A percentile compares a stretch with the other conserved stretches of the same genome.
phyloP scores from a whole-genome alignment of 2,329 filamentous ascomycete species.

The Pezicula neosporulosa region DNA sequence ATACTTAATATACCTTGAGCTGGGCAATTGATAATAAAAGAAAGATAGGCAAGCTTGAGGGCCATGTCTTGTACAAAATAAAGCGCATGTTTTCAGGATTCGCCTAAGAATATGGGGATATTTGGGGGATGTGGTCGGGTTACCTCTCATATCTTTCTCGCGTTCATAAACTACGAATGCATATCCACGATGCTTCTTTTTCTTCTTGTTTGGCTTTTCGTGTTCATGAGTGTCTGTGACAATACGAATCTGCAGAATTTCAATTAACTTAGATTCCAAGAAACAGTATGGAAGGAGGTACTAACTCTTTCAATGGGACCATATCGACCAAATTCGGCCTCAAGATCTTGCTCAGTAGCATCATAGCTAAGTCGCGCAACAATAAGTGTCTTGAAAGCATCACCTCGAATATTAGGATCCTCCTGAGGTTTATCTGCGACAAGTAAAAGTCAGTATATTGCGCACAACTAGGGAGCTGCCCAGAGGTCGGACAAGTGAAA shows the following conservation, averaged over 20 bases:
- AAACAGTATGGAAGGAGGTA: background rate
- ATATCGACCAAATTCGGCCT: conserved; percentile 89
- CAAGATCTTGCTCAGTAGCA: conserved; percentile 82
- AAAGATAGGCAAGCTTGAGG: conserved; percentile 34
- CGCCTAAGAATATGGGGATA: conserved; percentile 27
- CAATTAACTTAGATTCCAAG: background rate
- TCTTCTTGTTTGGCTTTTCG: conserved; percentile 71
- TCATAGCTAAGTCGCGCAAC: conserved; percentile 89
- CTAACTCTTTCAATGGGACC: conserved; percentile 89
- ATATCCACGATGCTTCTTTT: conserved; percentile 83
- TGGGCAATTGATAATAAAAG: conserved; percentile 21
- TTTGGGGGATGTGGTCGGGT: conserved; percentile 43
- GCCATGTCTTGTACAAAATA: conserved; percentile 42
- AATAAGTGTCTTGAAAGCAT: conserved; percentile 93
- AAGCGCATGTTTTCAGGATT: conserved; percentile 13
- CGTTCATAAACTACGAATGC: conserved; percentile 96
- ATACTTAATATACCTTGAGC: conserved; percentile 40
- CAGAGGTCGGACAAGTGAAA: conserved; percentile 19
- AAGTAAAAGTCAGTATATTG: conserved; percentile 15
- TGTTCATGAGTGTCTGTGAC: conserved; percentile 71
- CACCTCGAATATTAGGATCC: conserved; percentile 85
- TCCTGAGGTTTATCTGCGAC: conserved; percentile 71
- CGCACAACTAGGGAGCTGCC: conserved; percentile 7
- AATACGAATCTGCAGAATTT: conserved; percentile 69
- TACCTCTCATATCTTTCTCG: conserved; percentile 99